Base-by-base conservation (phyloP, 2,329 filamentous ascomycete genomes). In the Talaromyces piceae region DNA sequence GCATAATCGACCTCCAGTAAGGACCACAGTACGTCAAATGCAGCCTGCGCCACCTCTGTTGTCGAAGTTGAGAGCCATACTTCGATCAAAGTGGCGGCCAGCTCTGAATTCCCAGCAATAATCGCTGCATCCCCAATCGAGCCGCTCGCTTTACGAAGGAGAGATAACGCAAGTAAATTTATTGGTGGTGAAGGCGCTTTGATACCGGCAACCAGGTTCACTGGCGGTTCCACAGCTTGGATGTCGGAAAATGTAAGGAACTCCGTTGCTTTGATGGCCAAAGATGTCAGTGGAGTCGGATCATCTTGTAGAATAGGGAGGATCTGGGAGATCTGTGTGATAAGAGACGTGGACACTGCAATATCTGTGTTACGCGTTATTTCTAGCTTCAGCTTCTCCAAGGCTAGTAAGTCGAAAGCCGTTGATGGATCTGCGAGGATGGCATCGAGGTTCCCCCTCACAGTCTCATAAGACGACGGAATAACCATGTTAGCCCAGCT, bases 1-100 rank as follows among this genome's bases (percentile, higher is more conserved):
- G 63, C 61, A 41, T 72, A 65, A 48, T 81, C 77, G 4, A 79
- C 68, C 47, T 73, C 71, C 28, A 84, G 61, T 1, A 84, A 66
- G 6, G 72, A 70, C 54, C 75, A 70, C 9, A 85, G 62, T 7
- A 80, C 66, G 41, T 78, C 71, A 26, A 76, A 70, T 2, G 80
- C 77, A 49, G 76, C 71, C 16, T 76, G 75, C 4, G 80, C 76
- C 28, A 83, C 71, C 9, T 76, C 78, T 3, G 77, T 76, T 41
- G 79, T 77, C 20, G 71, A 60, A 0, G 78, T 78, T 43, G 75
- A 76, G 6, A 84, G 71, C 81, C 80, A 84, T 18, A 82, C 60
- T 41, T 76, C 73, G 5, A 84, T 72, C 20, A 84, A 63, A 9
- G 77, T 75, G 6, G 69, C 65, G 5, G 83, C 73, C 4, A 82